Conservation (phyloP, 352 stramenopile species). For the Globisporangium apiculatum region DNA sequence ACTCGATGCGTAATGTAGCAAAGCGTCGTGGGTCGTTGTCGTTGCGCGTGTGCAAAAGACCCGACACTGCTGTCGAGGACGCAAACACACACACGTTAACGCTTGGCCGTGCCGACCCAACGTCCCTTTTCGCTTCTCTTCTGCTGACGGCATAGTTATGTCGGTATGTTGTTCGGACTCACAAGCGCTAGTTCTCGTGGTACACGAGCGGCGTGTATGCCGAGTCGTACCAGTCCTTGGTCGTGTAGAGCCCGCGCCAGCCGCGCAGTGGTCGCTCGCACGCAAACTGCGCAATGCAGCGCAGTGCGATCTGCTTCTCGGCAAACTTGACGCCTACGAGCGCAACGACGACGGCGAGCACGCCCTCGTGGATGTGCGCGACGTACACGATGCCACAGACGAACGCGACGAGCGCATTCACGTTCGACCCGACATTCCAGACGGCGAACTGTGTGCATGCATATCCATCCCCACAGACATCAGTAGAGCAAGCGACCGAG, state of each 20-base stretch:
- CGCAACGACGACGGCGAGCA: slow-evolving; percentile 46
- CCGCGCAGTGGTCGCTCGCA: slow-evolving; percentile 53
- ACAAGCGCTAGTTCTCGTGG: slow-evolving; percentile 38
- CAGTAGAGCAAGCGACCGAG: neutral
- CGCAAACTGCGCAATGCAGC: slow-evolving; percentile 74
- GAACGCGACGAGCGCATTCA: slow-evolving; percentile 68
- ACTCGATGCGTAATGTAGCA: slow-evolving; percentile 55
- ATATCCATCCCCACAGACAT: neutral
- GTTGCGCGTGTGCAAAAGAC: too few species aligned
- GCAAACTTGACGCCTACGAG: slow-evolving; percentile 62
- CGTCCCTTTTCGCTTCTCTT: too few species aligned
- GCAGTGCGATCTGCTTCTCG: slow-evolving; percentile 58
- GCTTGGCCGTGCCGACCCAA: too few species aligned
- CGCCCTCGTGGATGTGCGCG: slow-evolving; percentile 61
- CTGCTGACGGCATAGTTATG: neutral
- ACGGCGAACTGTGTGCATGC: slow-evolving; percentile 27
- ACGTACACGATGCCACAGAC: slow-evolving; percentile 47
- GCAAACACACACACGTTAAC: too few species aligned
- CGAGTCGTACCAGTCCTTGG: slow-evolving; percentile 82
- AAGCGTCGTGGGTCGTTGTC: too few species aligned
- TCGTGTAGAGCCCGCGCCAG: slow-evolving; percentile 77
- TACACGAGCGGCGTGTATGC: slow-evolving; percentile 76
- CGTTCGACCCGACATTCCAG: slow-evolving; percentile 61
- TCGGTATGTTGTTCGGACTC: neutral
- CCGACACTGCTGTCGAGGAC: too few species aligned